Percentiles rank a stretch among this genome's conserved stretches.
Evolutionary conservation across 805 yeast genomes (phyloP).

Genomic region (Metschnikowia bowlesiae): DNA sequence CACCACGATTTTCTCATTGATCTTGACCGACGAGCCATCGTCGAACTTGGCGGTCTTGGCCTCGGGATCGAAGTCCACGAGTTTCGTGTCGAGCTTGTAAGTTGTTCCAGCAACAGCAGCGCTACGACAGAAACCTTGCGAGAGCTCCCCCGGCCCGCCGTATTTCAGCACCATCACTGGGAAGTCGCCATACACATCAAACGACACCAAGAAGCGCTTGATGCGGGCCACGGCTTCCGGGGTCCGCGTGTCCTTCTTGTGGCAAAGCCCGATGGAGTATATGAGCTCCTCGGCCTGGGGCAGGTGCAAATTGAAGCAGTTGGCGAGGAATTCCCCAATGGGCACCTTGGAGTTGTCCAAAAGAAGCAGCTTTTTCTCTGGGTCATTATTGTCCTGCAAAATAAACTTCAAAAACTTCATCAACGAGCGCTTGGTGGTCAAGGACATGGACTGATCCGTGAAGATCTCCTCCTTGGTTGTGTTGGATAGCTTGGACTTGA

Average conservation of each 20-base stretch:
- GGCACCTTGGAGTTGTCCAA: constrained; percentile 51
- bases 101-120: constrained; percentile 98
- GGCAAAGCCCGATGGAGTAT: constrained; percentile 79
- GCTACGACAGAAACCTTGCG: constrained; percentile 95
- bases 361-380: constrained; percentile 54
- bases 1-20: constrained; percentile 73
- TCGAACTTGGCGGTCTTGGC: constrained; percentile 64
- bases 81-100: constrained; percentile 70
- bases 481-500: constrained; percentile 73
- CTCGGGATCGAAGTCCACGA: constrained; percentile 61
- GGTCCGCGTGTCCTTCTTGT: constrained; percentile 55
- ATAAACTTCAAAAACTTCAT: constrained; percentile 93
- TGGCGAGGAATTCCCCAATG: constrained; percentile 54
- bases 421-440: constrained; percentile 72
- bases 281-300: constrained; percentile 82
- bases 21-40: constrained; percentile 71
- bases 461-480: constrained; percentile 87
- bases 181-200: constrained; percentile 90
- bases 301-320: constrained; percentile 63
- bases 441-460: constrained; percentile 74
- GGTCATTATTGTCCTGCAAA: constrained; percentile 54
- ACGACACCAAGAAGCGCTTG: constrained; percentile 75
- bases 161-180: constrained; percentile 89
- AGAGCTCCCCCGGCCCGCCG: constrained; percentile 93
- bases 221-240: constrained; percentile 76